Conservation (phyloP, 495 filamentous ascomycete species). For the Daldinia bambusicola region DNA sequence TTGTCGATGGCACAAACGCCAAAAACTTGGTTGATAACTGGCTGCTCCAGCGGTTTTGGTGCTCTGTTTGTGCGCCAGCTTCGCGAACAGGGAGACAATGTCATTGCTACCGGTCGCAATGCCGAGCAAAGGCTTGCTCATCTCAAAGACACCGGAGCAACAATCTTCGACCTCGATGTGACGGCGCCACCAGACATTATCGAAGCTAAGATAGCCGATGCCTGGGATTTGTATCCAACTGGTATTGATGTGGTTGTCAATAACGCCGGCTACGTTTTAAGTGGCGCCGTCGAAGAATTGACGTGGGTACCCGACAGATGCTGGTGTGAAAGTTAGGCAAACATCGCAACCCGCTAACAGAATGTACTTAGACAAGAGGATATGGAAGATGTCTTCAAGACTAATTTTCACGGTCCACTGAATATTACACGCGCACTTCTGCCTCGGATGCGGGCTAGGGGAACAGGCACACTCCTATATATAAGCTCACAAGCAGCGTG, state of each 20-base stretch:
- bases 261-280: slow-evolving; percentile 63
- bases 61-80: slow-evolving; percentile 32
- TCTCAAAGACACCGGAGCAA: slow-evolving; percentile 24
- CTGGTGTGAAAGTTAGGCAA: background rate
- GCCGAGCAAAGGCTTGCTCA: slow-evolving; percentile 25
- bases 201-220: slow-evolving; percentile 21
- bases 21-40: slow-evolving; percentile 58
- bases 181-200: slow-evolving; percentile 13
- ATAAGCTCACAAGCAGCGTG: slow-evolving; percentile 30
- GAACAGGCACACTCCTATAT: slow-evolving; percentile 24
- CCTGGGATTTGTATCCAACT: slow-evolving; percentile 10
- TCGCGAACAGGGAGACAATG: slow-evolving; percentile 20
- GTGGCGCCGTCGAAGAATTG: slow-evolving; percentile 57
- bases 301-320: slow-evolving; percentile 45
- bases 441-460: slow-evolving; percentile 23
- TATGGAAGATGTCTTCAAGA: slow-evolving; percentile 13
- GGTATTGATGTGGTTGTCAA: slow-evolving; percentile 49
- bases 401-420: slow-evolving; percentile 24
- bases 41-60: slow-evolving; percentile 60
- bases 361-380: slow-evolving; percentile 3
- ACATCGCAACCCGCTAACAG: background rate
- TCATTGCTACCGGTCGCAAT: slow-evolving; percentile 35
- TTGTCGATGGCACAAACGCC: background rate
- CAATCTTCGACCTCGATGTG: slow-evolving; percentile 33
- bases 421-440: slow-evolving; percentile 25